Percentiles rank a stretch among this genome's conserved stretches.
These are phyloP conservation scores for Petunia axillaris DNA, from an alignment of 257 asterid genomes.

Conservation along the genomic window DNA sequence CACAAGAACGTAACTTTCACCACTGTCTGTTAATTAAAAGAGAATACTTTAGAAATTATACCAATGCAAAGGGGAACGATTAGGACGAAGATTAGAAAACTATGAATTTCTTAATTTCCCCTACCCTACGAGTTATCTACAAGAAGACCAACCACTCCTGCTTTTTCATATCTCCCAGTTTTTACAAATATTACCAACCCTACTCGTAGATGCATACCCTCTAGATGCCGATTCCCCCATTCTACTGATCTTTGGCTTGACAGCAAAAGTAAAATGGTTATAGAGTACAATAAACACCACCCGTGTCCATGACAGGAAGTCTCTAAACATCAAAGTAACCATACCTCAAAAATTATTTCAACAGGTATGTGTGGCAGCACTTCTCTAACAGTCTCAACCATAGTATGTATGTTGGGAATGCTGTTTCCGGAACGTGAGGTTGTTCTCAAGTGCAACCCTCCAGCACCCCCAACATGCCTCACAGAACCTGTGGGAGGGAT, in stretches of 20 bases:
- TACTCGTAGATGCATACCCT: background rate
- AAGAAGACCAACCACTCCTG: constrained; percentile 16
- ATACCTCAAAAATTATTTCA: constrained; percentile 74
- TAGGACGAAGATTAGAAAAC: background rate
- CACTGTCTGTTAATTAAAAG: background rate
- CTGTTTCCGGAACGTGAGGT: constrained; percentile 45
- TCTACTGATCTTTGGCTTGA: constrained; percentile 11
- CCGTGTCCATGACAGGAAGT: background rate
- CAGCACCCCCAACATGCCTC: constrained; percentile 44
- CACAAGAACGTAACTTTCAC: constrained; percentile 1
- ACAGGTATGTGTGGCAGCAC: constrained; percentile 83
- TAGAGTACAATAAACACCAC: background rate
- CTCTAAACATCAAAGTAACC: constrained; percentile 10
- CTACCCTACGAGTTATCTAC: constrained; percentile 13
- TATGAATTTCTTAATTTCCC: background rate
- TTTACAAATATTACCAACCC: background rate
- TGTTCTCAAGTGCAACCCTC: constrained; percentile 57
- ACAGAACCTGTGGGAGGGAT: constrained; percentile 46
- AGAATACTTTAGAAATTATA: background rate
- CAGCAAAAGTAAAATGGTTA: constrained; percentile 6
- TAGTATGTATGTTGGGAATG: constrained; percentile 59
- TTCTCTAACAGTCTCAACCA: constrained; percentile 84
- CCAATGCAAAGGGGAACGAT: background rate
- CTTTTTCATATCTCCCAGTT: background rate
- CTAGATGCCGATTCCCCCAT: background rate